Conservation (phyloP, 148 eudicot species). For the Drosera capensis region DNA sequence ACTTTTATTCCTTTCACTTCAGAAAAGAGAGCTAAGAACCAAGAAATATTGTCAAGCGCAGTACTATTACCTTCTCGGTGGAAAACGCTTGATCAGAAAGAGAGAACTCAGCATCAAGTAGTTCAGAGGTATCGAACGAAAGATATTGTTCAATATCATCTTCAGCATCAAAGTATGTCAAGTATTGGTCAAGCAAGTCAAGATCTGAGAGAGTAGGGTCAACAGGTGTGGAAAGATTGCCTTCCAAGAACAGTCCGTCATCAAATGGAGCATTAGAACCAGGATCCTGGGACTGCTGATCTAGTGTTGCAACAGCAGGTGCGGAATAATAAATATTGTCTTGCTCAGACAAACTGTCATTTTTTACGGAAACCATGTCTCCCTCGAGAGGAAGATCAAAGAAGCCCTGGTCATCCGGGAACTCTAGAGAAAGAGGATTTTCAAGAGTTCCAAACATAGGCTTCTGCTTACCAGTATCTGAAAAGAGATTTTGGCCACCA, state of each 20-base stretch:
- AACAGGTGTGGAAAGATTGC: slow-evolving; percentile 28
- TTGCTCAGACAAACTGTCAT: too few species aligned
- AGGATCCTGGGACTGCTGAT: slow-evolving; percentile 29
- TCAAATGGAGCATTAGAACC: slow-evolving; percentile 14
- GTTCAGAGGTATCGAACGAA: slow-evolving; percentile 24
- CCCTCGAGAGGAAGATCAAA: too few species aligned
- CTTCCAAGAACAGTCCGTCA: slow-evolving; percentile 44
- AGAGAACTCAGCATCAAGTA: slow-evolving; percentile 16
- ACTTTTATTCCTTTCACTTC: too few species aligned
- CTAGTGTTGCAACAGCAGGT: too few species aligned
- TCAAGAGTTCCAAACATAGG: too few species aligned
- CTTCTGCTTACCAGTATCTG: too few species aligned
- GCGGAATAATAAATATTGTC: too few species aligned
- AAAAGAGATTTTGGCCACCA: too few species aligned
- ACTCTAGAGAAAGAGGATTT: too few species aligned
- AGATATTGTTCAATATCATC: slow-evolving; percentile 29
- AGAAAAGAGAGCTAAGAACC: too few species aligned
- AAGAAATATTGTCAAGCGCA: neutral
- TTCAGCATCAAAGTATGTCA: slow-evolving; percentile 29
- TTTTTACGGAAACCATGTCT: too few species aligned
- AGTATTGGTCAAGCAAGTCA: slow-evolving; percentile 39
- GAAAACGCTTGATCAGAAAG: slow-evolving; percentile 23
- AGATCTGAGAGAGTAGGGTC: slow-evolving; percentile 25
- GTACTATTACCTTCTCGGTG: slow-evolving; percentile 27
- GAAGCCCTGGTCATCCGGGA: too few species aligned